These are phyloP conservation scores for Phytopythium cucurbitacearum DNA, from an alignment of 352 stramenopile genomes.

Conservation along the genomic window DNA sequence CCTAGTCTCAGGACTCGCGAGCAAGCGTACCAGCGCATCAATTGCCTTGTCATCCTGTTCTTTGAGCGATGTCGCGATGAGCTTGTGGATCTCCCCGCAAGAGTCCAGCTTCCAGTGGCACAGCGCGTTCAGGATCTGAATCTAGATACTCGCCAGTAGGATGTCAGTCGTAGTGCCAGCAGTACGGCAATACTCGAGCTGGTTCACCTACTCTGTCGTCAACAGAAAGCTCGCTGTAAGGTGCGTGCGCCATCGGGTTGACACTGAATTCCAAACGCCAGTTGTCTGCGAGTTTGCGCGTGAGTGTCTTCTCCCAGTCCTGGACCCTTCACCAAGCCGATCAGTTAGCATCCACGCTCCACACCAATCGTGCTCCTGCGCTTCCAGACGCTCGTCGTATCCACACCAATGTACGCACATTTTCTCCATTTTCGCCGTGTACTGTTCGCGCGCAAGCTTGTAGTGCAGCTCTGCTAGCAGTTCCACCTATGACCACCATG, in stretches of 20 bases:
- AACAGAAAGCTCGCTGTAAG: slow-evolving; percentile 62
- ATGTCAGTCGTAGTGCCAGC: neutral
- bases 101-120: slow-evolving; percentile 83
- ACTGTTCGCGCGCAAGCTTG: slow-evolving; percentile 72
- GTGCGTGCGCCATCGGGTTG: slow-evolving; percentile 55
- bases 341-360: neutral
- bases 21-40: slow-evolving; percentile 45
- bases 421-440: slow-evolving; percentile 70
- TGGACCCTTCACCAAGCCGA: slow-evolving; percentile 41
- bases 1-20: neutral
- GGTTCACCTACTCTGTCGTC: slow-evolving; percentile 37
- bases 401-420: slow-evolving; percentile 38
- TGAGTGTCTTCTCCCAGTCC: slow-evolving; percentile 76
- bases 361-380: slow-evolving; percentile 4
- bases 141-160: slow-evolving; percentile 18
- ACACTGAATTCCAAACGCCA: slow-evolving; percentile 60
- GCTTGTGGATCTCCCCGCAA: slow-evolving; percentile 71
- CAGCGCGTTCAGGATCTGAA: slow-evolving; percentile 73
- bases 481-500: slow-evolving; percentile 36
- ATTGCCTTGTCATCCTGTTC: slow-evolving; percentile 56
- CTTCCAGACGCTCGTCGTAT: neutral
- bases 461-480: slow-evolving; percentile 78
- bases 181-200: neutral
- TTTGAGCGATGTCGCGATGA: slow-evolving; percentile 60
- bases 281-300: slow-evolving; percentile 73